A percentile compares a stretch with the other conserved stretches of the same genome.
Evolutionary conservation across 2,329 filamentous ascomycete species (phyloP).

Genomic region (Byssochlamys sp.): DNA sequence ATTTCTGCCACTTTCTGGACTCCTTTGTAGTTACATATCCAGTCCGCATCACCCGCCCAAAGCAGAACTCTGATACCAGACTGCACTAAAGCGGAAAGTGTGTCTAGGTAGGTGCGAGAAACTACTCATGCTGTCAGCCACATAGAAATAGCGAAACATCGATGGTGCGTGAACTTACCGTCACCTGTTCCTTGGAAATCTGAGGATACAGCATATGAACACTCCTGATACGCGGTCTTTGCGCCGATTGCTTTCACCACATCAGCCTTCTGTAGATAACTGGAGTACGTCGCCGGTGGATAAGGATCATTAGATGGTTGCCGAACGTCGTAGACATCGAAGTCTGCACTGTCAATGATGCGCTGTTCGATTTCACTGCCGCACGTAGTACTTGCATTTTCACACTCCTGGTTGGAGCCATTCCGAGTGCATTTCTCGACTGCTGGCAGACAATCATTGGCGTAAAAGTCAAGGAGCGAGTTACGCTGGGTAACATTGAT

Average conservation of each 20-base stretch:
- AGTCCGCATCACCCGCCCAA: background rate
- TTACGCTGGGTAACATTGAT: background rate
- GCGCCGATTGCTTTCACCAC: conserved; percentile 6
- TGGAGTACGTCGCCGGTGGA: conserved; percentile 33
- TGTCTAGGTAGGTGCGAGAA: background rate
- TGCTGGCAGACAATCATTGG: background rate
- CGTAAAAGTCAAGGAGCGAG: background rate
- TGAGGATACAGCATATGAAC: background rate
- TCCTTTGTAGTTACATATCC: background rate
- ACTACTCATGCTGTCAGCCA: background rate
- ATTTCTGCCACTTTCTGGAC: background rate
- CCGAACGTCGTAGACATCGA: conserved; percentile 40
- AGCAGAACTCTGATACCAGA: background rate
- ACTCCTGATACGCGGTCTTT: background rate
- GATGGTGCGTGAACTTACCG: background rate
- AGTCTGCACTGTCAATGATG: conserved; percentile 18
- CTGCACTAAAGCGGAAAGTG: background rate
- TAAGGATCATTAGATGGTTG: conserved; percentile 26
- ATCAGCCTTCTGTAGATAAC: conserved; percentile 30
- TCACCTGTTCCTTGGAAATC: background rate
- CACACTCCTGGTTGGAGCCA: background rate
- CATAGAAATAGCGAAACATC: background rate
- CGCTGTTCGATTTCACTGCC: conserved; percentile 27
- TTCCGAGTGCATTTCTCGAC: background rate
- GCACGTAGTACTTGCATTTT: conserved; percentile 25